Conservation (phyloP, 116 monocot species). For the Zostera marina region DNA sequence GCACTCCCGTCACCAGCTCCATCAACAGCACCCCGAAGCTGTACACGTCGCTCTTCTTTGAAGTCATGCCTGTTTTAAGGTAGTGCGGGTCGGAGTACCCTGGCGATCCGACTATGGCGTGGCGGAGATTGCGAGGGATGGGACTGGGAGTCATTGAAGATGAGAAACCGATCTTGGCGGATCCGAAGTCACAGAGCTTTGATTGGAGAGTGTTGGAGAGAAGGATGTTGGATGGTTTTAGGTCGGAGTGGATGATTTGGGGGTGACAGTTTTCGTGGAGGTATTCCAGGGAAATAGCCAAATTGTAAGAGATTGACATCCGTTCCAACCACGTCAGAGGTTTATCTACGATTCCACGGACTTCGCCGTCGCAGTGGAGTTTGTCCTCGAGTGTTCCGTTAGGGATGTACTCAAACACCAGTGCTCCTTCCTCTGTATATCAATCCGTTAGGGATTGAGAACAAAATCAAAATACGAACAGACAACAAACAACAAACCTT, state of each 20-base stretch:
- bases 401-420: conserved; percentile 60
- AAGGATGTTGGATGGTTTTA: conserved; percentile 68
- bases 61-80: conserved; percentile 31
- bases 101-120: conserved; percentile 40
- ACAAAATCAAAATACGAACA: background rate
- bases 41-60: conserved; percentile 75
- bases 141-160: conserved; percentile 17
- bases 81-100: conserved; percentile 67
- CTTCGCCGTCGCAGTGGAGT: conserved; percentile 23
- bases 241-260: conserved; percentile 63
- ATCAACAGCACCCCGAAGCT: conserved; percentile 80
- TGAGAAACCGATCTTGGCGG: conserved; percentile 60
- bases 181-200: conserved; percentile 83
- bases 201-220: conserved; percentile 24
- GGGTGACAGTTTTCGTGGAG: conserved; percentile 58
- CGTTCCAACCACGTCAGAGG: conserved; percentile 37
- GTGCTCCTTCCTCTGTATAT: conserved; percentile 26
- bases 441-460: background rate
- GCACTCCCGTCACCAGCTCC: conserved; percentile 52
- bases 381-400: conserved; percentile 62
- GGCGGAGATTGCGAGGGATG: background rate
- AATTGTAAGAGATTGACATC: conserved; percentile 24
- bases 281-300: conserved; percentile 49
- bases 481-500: conserved; percentile 11
- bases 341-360: background rate